Base-by-base conservation (phyloP, 2,329 filamentous ascomycete genomes). In the Colletotrichum orchidophilum region DNA sequence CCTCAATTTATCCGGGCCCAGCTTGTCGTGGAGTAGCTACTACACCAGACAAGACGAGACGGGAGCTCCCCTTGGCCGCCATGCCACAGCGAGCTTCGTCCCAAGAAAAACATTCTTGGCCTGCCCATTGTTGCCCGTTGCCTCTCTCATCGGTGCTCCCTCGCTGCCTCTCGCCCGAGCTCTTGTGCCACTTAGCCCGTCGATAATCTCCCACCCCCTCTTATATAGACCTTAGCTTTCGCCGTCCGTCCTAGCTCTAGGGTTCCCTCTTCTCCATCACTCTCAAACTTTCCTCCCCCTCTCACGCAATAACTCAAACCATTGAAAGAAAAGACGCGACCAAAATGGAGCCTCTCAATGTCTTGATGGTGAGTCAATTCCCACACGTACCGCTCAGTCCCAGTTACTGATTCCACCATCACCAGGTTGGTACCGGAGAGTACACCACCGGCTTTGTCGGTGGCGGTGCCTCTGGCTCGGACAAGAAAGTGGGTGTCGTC, bases 401-500 rank as follows among this genome's bases (percentile, higher is more conserved):
- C 29, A 74, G 63, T 74, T 63, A 61, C 63, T 50, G 9, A 61
- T 11, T 57, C 75, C 55, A 77, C 65, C 26, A 63, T 39, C 33
- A 33, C 26, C 72, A 92, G 93, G 90, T 97, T 70, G 95, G 95
- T 74, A 97, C 95, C 12, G 96, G 95, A 78, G 95, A 98, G 87
- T 98, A 98, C 87, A 98, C 96, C 77, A 98, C 96, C 53, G 95
- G 95, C 69, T 98, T 96, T 76, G 95, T 97, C 68, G 94, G 94
- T 69, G 92, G 91, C 72, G 93, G 92, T 71, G 92, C 91, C 62
- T 97, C 94, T 4, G 92, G 89, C 12, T 97, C 94, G 60, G 96
- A 98, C 87, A 98, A 98, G 86, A 98, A 98, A 83, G 93, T 98
- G 60, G 95, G 96, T 70, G 96, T 98, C 11, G 95, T 98, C 21